These are phyloP conservation scores for Irineochytrium annulatum DNA, from an alignment of 192 early-diverging fungal species.

Conservation along the genomic window DNA sequence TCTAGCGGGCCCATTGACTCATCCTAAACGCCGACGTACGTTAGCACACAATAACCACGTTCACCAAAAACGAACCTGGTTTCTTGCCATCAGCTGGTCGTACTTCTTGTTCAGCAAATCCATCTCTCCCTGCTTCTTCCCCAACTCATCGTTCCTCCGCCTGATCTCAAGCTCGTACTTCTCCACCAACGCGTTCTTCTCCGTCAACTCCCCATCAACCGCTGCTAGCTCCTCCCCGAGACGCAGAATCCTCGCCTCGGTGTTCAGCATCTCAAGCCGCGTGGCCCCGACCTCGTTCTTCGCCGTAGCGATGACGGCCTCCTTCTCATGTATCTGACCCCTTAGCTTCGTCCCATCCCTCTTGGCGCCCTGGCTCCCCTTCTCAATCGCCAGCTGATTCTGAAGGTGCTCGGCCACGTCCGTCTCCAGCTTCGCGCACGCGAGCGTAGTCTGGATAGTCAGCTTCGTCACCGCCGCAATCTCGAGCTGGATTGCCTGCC, in stretches of 20 bases:
- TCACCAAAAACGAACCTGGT: conserved; percentile 28
- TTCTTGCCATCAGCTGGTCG: conserved; percentile 43
- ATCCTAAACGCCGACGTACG: conserved; percentile 26
- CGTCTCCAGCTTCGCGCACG: conserved; percentile 37
- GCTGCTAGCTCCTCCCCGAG: conserved; percentile 35
- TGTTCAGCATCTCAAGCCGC: conserved; percentile 42
- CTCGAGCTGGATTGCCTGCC: conserved; percentile 47
- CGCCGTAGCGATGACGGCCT: conserved; percentile 41
- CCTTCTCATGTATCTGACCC: conserved; percentile 51
- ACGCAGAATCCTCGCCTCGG: conserved; percentile 15
- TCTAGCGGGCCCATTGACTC: conserved; percentile 57
- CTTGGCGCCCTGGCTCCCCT: conserved; percentile 39
- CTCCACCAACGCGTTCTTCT: conserved; percentile 51
- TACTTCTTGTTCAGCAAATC: conserved; percentile 62
- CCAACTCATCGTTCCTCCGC: conserved; percentile 52
- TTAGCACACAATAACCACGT: conserved; percentile 2
- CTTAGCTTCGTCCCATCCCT: conserved; percentile 46
- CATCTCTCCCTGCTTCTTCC: conserved; percentile 57
- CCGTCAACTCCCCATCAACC: conserved; percentile 42
- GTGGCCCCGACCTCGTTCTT: conserved; percentile 53
- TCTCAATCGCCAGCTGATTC: conserved; percentile 49
- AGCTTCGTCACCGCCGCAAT: conserved; percentile 42
- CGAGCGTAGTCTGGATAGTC: conserved; percentile 22
- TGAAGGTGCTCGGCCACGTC: conserved; percentile 57
- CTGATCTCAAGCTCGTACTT: conserved; percentile 63